These are phyloP conservation scores for Ophiostoma sp. DNA, from an alignment of 2,329 filamentous ascomycete genomes.

Conservation along the genomic window DNA sequence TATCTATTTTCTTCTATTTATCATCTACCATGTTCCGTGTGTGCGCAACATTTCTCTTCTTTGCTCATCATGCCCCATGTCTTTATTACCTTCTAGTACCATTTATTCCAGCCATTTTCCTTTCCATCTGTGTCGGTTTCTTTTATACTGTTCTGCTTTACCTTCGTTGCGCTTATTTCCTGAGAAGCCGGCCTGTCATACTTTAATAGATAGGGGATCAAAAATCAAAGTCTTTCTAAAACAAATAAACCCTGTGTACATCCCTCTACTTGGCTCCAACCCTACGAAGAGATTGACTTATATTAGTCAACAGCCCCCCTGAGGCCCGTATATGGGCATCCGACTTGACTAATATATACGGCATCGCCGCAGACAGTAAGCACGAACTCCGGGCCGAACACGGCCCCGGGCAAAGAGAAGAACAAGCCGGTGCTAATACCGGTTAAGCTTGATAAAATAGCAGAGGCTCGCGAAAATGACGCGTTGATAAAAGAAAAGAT, in stretches of 20 bases:
- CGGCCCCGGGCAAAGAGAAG: too few species aligned
- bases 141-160: background rate
- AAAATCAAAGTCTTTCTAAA: background rate
- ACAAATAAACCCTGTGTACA: background rate
- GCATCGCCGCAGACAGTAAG: too few species aligned
- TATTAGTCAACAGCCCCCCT: too few species aligned
- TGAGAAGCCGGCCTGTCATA: background rate
- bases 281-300: too few species aligned
- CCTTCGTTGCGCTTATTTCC: background rate
- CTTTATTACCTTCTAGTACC: background rate
- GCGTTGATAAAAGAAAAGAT: too few species aligned
- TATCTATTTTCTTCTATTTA: background rate
- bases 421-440: too few species aligned
- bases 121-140: background rate
- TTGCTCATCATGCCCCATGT: background rate
- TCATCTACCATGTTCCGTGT: background rate
- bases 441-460: too few species aligned
- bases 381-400: too few species aligned
- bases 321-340: too few species aligned
- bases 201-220: slow-evolving; percentile 1
- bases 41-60: slow-evolving; percentile 1
- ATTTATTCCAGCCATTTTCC: slow-evolving; percentile 7
- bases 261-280: too few species aligned
- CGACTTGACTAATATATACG: too few species aligned
- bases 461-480: too few species aligned